phyloP scores from a whole-genome alignment of 2,329 filamentous ascomycete species.

The Fusarium solani-melongenae region DNA sequence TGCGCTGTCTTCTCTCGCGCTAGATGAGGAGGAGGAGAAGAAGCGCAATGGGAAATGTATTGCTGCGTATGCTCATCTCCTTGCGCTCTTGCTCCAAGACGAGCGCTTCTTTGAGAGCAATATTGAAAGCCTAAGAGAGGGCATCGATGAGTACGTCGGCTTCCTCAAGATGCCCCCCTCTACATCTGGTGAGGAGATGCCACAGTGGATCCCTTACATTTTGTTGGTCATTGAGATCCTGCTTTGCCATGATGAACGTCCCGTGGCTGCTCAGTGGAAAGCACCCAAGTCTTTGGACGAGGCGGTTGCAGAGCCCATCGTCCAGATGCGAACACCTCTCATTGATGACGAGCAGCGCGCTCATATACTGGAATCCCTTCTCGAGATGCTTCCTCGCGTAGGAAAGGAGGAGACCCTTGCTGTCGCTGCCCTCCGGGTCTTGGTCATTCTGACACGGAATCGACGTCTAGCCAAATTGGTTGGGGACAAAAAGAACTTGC shows the following conservation, averaged over 20 bases:
- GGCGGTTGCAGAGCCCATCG: conserved; percentile 62
- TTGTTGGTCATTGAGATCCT: conserved; percentile 90
- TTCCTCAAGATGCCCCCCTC: conserved; percentile 80
- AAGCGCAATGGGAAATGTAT: conserved; percentile 74
- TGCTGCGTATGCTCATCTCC: conserved; percentile 89
- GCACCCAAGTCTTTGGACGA: conserved; percentile 63
- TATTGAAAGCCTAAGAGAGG: conserved; percentile 78
- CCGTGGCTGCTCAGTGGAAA: conserved; percentile 78
- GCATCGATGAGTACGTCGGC: conserved; percentile 77
- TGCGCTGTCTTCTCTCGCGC: conserved; percentile 78
- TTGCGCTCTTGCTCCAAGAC: conserved; percentile 89
- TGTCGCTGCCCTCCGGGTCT: conserved; percentile 81
- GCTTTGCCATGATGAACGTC: conserved; percentile 88
- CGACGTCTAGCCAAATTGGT: conserved; percentile 79
- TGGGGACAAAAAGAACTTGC: conserved; percentile 88
- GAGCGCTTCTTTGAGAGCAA: conserved; percentile 82
- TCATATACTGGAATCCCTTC: conserved; percentile 79
- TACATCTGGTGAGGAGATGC: conserved; percentile 79
- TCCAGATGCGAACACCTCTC: conserved; percentile 69
- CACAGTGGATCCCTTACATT: conserved; percentile 92
- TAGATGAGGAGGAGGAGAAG: conserved; percentile 71
- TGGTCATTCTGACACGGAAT: conserved; percentile 88
- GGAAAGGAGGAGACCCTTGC: conserved; percentile 89
- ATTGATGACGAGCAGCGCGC: conserved; percentile 71
- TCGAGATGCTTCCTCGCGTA: conserved; percentile 85